phyloP scores from a whole-genome alignment of 2,329 filamentous ascomycete genomes.

The Drechmeria coniospora region DNA sequence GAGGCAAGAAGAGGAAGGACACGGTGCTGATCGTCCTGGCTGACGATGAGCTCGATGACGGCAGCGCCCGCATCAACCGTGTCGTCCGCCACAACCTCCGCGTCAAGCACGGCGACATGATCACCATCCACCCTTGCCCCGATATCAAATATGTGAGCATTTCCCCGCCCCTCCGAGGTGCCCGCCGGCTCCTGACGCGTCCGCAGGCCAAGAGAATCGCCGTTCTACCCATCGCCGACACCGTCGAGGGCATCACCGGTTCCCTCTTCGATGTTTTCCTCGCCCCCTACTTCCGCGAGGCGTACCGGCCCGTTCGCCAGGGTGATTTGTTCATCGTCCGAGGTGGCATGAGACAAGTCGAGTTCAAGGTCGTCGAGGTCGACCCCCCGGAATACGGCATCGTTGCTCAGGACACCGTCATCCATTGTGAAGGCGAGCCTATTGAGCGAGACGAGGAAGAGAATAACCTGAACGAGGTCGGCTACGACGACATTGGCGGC shows the following conservation, averaged over 20 bases:
- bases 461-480: slow-evolving; percentile 97
- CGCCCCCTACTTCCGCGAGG: slow-evolving; percentile 97
- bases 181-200: slow-evolving; percentile 4
- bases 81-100: slow-evolving; percentile 96
- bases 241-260: slow-evolving; percentile 91
- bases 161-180: not conserved
- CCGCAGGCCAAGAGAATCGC: slow-evolving; percentile 91
- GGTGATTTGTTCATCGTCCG: slow-evolving; percentile 95
- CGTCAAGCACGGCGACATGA: slow-evolving; percentile 95
- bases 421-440: slow-evolving; percentile 76
- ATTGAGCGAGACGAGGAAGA: slow-evolving; percentile 98
- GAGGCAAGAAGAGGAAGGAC: slow-evolving; percentile 99
- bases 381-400: slow-evolving; percentile 98
- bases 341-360: slow-evolving; percentile 96
- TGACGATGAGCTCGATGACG: slow-evolving; percentile 95
- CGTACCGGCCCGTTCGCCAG: slow-evolving; percentile 92
- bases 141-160: slow-evolving; percentile 97
- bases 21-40: slow-evolving; percentile 94
- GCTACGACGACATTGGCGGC: slow-evolving; percentile 97
- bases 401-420: slow-evolving; percentile 95
- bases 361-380: slow-evolving; percentile 99
- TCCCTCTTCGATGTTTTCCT: slow-evolving; percentile 99
- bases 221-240: slow-evolving; percentile 94
- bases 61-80: slow-evolving; percentile 92
- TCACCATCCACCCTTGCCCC: slow-evolving; percentile 93